A percentile compares a stretch with the other conserved stretches of the same genome.
These are phyloP conservation scores for Styphnolobium japonicum DNA, from an alignment of 306 rosid species.

Conservation along the genomic window DNA sequence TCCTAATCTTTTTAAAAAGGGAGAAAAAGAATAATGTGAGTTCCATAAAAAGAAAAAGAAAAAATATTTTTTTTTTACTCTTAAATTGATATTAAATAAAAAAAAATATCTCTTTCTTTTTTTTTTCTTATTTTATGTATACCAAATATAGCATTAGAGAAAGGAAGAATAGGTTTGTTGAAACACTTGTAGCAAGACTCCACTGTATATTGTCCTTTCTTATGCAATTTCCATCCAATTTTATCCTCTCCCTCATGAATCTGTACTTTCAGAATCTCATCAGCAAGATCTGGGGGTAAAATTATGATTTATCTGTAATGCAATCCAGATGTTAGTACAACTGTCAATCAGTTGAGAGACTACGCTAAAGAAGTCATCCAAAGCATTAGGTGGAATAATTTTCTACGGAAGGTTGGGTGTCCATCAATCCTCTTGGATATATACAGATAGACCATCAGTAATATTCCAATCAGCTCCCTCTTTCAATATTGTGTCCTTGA, in stretches of 20 bases:
- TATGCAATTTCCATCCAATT: not conserved
- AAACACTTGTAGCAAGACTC: not conserved
- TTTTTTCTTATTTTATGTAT: no score
- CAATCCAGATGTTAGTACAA: constrained; percentile 5
- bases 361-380: constrained; percentile 26
- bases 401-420: constrained; percentile 25
- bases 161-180: not conserved
- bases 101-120: no score
- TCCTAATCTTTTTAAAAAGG: no score
- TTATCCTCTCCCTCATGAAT: constrained; percentile 8
- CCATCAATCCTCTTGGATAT: constrained; percentile 2
- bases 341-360: constrained; percentile 22
- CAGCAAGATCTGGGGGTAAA: no score
- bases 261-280: constrained; percentile 28
- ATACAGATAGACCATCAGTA: not conserved
- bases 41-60: no score
- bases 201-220: not conserved
- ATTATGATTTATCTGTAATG: no score
- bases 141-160: constrained; percentile 19
- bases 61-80: no score
- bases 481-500: not conserved
- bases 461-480: not conserved
- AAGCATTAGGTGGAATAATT: constrained; percentile 33
- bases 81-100: no score
- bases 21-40: no score